Evolutionary conservation across 768 basidiomycete species (phyloP), one percentile per base, ranked within the genome.

Genomic region (Tephrocybe sp.): DNA sequence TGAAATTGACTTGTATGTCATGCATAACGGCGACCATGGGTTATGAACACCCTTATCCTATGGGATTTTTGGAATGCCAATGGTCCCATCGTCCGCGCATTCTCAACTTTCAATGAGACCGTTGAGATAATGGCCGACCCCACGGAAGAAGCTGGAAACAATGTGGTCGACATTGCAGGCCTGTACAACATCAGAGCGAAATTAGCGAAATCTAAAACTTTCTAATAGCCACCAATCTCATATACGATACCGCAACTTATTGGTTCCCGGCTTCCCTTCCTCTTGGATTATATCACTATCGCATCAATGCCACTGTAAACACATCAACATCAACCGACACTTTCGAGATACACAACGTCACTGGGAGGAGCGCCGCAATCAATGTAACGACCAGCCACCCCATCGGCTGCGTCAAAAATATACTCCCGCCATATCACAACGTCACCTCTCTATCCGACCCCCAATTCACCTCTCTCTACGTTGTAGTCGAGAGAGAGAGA

Each of bases 91-190:
- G 34, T n/a, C 15, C 34, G 34, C 15, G 30, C 28, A 7, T 45
- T 45, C 28, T 30, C 42, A 18, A 44, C 42, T 7, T 44, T 44
- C 17, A 45, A 33, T 32, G 43, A 32, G 11, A 28, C 28, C 21
- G 43, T 43, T n/a, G 43, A 45, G 18, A 24, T 53, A 8, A 40
- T 53, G 44, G 37, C 45, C 14, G 51, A 38, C 3, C 45, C 51
- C 11, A 28, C 45, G 1, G 51, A 53, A 24, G 38, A 26, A 15
- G 45, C n/a, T 21, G 18, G 38, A 1, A 41, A 46, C 23, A 23
- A 47, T 21, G 51, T 53, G 33, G 51, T 53, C 18, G 45, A 53
- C n/a, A 33, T 53, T n/a, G 51, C 38, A 1, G 45, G 45, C 41
- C 4, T 25, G 38, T 32, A 17, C n/a, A 5, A 32, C n/a, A 23